Conservation (phyloP, 73 alveolate species). For the Symbiodinium pilosum region DNA sequence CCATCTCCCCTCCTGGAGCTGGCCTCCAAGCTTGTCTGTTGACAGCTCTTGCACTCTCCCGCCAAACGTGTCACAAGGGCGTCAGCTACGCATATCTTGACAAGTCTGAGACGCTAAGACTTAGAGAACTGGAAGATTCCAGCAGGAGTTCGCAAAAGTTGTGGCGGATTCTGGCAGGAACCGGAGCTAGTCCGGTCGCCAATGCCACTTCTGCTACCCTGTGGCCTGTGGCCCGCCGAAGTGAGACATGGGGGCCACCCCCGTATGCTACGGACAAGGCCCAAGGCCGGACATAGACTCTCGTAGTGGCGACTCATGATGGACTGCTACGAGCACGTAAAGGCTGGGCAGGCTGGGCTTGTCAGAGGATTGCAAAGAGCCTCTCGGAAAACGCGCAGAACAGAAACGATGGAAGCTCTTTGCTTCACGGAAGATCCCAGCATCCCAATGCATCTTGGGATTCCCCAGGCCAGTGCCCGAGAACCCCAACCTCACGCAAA, state of each 20-base stretch:
- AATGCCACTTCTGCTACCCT: background rate
- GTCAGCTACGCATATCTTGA: background rate
- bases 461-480: no score
- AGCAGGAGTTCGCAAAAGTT: no score
- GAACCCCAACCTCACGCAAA: no score
- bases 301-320: no score
- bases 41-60: background rate
- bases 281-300: no score
- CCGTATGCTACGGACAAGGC: background rate
- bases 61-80: background rate
- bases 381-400: no score
- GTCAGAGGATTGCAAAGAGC: no score
- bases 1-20: conserved; percentile 17
- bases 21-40: background rate
- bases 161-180: background rate
- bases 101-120: no score
- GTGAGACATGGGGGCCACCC: conserved; percentile 5
- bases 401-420: conserved; percentile 6
- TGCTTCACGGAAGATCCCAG: conserved; percentile 4
- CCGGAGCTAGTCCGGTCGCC: background rate
- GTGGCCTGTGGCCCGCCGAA: conserved; percentile 8
- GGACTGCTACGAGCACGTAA: no score
- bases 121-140: no score
- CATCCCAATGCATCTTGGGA: background rate
- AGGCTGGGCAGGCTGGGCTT: no score